Evolutionary conservation across 495 filamentous ascomycete genomes (phyloP).

Genomic region (Aspergillus mulundensis): DNA sequence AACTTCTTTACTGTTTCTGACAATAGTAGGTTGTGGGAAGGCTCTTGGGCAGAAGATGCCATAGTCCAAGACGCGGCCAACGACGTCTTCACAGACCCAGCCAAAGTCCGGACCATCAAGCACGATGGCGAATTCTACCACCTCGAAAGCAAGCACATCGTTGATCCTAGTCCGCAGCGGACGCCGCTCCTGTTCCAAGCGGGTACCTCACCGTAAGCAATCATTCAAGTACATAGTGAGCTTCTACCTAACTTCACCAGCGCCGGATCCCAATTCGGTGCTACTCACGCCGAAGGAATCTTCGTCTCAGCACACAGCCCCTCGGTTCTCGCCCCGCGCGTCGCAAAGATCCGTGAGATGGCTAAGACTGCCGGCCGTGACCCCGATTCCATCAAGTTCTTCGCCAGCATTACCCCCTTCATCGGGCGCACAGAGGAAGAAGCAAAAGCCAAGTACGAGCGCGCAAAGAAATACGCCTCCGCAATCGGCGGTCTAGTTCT

Average conservation of each 20-base stretch:
- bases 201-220: conserved; percentile 43
- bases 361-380: conserved; percentile 50
- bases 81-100: conserved; percentile 50
- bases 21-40: conserved; percentile 51
- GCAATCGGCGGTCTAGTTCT: conserved; percentile 12
- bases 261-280: conserved; percentile 55
- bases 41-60: conserved; percentile 55
- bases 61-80: conserved; percentile 41
- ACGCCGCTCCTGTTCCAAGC: conserved; percentile 66
- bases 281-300: conserved; percentile 59
- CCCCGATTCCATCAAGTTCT: conserved; percentile 54
- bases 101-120: conserved; percentile 53
- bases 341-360: conserved; percentile 48
- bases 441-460: conserved; percentile 47
- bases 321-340: conserved; percentile 45
- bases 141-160: conserved; percentile 47
- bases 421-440: conserved; percentile 54
- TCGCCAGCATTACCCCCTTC: conserved; percentile 55
- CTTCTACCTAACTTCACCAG: too few relatives aligned
- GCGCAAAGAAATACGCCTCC: conserved; percentile 25
- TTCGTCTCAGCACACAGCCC: conserved; percentile 56
- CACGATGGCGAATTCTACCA: conserved; percentile 56
- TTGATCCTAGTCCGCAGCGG: conserved; percentile 58
- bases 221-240: too few relatives aligned
- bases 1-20: neutral